Evolutionary conservation across 169 alveolate species (phyloP).

Genomic region (Perkinsus marinus): DNA sequence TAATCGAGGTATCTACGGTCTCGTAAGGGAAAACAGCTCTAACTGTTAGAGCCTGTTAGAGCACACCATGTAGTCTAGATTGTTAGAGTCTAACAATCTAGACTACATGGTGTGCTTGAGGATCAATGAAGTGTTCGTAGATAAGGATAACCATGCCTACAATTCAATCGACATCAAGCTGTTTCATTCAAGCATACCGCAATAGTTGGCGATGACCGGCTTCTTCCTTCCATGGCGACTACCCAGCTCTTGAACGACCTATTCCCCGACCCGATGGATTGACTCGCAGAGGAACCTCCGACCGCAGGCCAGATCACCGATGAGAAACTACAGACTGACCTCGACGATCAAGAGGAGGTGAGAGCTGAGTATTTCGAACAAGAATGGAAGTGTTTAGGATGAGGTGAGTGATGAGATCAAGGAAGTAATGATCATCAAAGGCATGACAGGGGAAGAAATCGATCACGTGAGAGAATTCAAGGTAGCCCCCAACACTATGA

Average conservation of each 20-base stretch:
- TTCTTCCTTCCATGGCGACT: background rate
- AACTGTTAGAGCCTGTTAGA: too few relatives aligned
- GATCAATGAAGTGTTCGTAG: slow-evolving; percentile 58
- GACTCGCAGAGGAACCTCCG: slow-evolving; percentile 3
- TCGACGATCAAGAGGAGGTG: slow-evolving; percentile 12
- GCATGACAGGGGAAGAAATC: background rate
- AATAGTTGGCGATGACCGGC: slow-evolving; percentile 9
- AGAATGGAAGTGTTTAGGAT: background rate
- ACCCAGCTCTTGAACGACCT: slow-evolving; percentile 66
- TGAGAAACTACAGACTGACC: slow-evolving; percentile 12
- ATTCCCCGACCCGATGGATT: slow-evolving; percentile 53
- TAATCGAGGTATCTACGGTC: too few relatives aligned
- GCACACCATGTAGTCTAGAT: too few relatives aligned
- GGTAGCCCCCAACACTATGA: background rate
- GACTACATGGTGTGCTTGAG: slow-evolving; percentile 48
- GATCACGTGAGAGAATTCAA: background rate
- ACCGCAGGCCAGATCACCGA: slow-evolving; percentile 14
- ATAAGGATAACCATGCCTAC: slow-evolving; percentile 58
- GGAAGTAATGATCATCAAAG: background rate
- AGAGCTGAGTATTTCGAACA: slow-evolving; percentile 12
- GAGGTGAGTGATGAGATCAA: too few relatives aligned
- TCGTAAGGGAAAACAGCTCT: too few relatives aligned
- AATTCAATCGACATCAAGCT: slow-evolving; percentile 68
- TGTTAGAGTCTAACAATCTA: too few relatives aligned
- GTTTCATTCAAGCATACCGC: slow-evolving; percentile 65